Evolutionary conservation across 257 asterid genomes (phyloP), one percentile per base, ranked within the genome.

Genomic region (Lycium barbarum): DNA sequence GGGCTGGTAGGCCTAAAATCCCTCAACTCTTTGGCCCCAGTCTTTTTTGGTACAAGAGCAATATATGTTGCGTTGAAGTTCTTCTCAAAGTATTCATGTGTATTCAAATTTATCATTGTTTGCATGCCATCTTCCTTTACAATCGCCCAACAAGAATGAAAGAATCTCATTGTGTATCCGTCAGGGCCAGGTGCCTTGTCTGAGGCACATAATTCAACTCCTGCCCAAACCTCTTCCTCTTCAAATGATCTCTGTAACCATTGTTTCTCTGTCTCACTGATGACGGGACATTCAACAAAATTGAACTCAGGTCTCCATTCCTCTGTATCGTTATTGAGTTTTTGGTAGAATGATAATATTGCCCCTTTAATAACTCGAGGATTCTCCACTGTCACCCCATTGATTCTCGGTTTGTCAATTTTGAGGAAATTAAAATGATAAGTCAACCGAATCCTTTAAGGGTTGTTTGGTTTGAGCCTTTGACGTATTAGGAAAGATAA

Each of bases 231-330:
- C 73, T 66, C 38, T 66, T 66, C 45, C 11, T 66, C 45, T 66
- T 66, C 10, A 66, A 66, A 66, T 1, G 2, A 66, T 10, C 45
- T 66, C n/a, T 66, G n/a, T 65, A 13, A 66, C 38, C 45, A 66
- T 66, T 33, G 73, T 66, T 26, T 66, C 72, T 65, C n/a, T 66
- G 45, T 33, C 73, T 66, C 73, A 66, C 45, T 66, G 73, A 66
- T 33, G 73, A 18, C 33, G 45, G 45, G 45, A 11, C 8, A 65
- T 65, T 36, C 45, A 65, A 65, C 4, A 33, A 65, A 65, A 65
- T 65, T 40, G 45, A 13, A 65, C 45, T 65, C 17, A 65, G 72
- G 45, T 65, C n/a, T 33, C 72, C 72, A 65, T 65, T 65, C 45
- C n/a, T 33, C n/a, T 65, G n/a, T 65, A 26, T 65, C 45, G 33